phyloP scores from a whole-genome alignment of 805 yeast species.

The Candida sakaeoensis region DNA sequence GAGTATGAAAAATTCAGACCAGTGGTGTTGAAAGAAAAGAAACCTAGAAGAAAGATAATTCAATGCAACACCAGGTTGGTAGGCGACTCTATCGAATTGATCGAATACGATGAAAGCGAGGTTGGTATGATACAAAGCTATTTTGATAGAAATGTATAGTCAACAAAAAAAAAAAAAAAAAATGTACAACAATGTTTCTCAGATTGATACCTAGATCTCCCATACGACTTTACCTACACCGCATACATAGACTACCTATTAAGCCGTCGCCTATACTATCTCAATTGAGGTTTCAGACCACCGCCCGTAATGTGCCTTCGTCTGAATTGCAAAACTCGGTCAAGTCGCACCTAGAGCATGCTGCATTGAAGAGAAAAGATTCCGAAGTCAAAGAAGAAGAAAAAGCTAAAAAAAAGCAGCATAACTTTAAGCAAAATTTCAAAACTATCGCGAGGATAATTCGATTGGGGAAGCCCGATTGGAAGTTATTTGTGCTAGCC shows the following conservation, averaged over 20 bases:
- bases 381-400: constrained; percentile 33
- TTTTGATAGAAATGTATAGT: constrained; percentile 44
- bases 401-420: constrained; percentile 22
- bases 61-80: constrained; percentile 69
- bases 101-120: constrained; percentile 70
- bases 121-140: constrained; percentile 79
- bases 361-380: constrained; percentile 22
- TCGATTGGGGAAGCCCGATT: constrained; percentile 37
- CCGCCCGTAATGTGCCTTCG: neutral
- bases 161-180: neutral
- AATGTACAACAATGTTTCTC: neutral
- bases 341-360: constrained; percentile 26
- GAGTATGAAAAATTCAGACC: constrained; percentile 66
- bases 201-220: constrained; percentile 1
- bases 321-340: constrained; percentile 10
- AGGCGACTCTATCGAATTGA: constrained; percentile 45
- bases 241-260: neutral
- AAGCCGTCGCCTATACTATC: neutral
- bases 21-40: constrained; percentile 62
- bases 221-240: constrained; percentile 4
- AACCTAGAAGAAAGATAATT: constrained; percentile 80
- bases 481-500: constrained; percentile 34
- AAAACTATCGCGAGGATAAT: constrained; percentile 36
- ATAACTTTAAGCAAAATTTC: constrained; percentile 30
- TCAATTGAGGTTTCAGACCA: constrained; percentile 1